Evolutionary conservation across 257 asterid species (phyloP).

Genomic region (Nicotiana undulata): DNA sequence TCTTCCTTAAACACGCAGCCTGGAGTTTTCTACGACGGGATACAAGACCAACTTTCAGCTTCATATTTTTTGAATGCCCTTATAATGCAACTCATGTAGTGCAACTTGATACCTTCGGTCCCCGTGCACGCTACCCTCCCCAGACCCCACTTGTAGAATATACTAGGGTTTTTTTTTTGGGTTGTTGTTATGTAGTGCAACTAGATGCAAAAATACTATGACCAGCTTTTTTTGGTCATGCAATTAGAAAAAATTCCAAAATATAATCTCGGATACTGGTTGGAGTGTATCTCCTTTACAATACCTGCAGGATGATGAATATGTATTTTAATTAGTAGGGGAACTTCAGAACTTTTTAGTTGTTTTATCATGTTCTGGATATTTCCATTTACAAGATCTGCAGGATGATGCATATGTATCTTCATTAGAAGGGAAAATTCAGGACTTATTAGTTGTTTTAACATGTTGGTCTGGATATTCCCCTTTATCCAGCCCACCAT

Average conservation of each 20-base stretch:
- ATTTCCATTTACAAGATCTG: not conserved
- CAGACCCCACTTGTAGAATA: too few species aligned
- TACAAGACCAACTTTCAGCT: not conserved
- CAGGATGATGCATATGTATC: not conserved
- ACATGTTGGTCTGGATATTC: not conserved
- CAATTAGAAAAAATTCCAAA: not conserved
- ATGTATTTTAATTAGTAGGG: not conserved
- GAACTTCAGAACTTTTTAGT: not conserved
- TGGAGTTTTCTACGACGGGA: not conserved
- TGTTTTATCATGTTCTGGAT: not conserved
- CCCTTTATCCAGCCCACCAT: not conserved
- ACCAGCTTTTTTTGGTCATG: not conserved
- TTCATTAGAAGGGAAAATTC: not conserved
- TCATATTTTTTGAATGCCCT: not conserved
- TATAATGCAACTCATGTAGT: not conserved
- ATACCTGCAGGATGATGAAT: not conserved
- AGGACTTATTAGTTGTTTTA: not conserved
- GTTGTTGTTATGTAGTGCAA: not conserved
- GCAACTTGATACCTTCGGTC: not conserved
- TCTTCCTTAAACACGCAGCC: not conserved
- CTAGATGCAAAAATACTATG: not conserved
- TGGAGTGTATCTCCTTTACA: not conserved
- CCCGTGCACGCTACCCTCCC: too few species aligned
- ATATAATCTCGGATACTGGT: not conserved
- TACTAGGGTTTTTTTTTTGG: too few species aligned